These are phyloP conservation scores for Aspergillus asperescens DNA, from an alignment of 495 filamentous ascomycete genomes.

Conservation along the genomic window DNA sequence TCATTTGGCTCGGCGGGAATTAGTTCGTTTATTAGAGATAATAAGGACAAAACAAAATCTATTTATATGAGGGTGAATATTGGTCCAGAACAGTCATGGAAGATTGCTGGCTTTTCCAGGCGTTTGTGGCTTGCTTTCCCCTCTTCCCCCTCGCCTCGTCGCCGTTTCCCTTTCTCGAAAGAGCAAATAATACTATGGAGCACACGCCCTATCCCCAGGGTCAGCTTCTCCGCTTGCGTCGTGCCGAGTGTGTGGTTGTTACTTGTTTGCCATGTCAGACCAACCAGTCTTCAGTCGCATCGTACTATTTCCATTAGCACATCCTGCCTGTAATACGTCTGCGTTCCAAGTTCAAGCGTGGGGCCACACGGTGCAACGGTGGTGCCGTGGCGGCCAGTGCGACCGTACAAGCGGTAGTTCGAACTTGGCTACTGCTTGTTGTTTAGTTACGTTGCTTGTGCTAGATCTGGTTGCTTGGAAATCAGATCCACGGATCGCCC, in stretches of 20 bases:
- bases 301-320: constrained; percentile 16
- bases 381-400: not conserved
- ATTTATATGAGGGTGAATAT: constrained; percentile 1
- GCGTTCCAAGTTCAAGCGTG: not conserved
- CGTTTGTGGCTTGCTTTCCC: not conserved
- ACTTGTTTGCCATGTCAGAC: constrained; percentile 14
- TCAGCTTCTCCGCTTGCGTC: constrained; percentile 7
- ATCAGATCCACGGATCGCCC: constrained; percentile 18
- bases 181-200: not conserved
- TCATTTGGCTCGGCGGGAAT: not conserved
- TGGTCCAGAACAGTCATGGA: not conserved
- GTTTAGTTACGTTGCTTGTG: not conserved
- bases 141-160: not conserved
- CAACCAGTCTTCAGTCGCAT: constrained; percentile 2
- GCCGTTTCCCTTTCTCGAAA: too few relatives aligned
- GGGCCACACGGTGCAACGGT: constrained; percentile 11
- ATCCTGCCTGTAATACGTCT: not conserved
- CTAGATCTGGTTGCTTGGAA: not conserved
- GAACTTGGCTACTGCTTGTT: not conserved
- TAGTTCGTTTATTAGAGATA: not conserved
- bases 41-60: not conserved
- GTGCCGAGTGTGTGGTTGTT: constrained; percentile 12
- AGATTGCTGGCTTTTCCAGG: not conserved
- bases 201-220: not conserved
- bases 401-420: not conserved